Evolutionary conservation across 257 asterid species (phyloP).

Genomic region (Solanum gandarillasii): DNA sequence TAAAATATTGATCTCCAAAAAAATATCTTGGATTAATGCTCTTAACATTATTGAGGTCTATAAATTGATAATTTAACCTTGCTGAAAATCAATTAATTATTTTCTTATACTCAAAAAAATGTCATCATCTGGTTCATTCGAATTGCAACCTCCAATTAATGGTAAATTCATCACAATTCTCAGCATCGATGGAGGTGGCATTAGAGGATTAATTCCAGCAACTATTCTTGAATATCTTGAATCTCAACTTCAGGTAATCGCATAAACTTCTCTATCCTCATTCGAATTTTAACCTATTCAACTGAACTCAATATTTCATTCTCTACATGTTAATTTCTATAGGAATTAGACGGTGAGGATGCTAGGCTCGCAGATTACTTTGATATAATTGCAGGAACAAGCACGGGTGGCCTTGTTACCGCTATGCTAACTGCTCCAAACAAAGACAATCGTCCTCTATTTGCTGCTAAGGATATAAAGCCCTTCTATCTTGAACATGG

Average conservation of each 20-base stretch:
- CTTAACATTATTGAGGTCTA: neutral
- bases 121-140: neutral
- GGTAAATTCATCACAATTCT: constrained; percentile 33
- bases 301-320: neutral
- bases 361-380: constrained; percentile 48
- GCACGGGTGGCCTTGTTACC: constrained; percentile 62
- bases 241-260: neutral
- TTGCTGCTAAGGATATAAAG: constrained; percentile 44
- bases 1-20: neutral
- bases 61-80: neutral
- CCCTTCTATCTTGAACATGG: constrained; percentile 47
- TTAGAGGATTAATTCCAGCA: constrained; percentile 43
- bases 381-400: constrained; percentile 47
- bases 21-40: neutral
- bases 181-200: constrained; percentile 70
- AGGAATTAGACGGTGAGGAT: constrained; percentile 41
- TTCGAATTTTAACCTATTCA: no score
- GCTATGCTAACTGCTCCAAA: constrained; percentile 57
- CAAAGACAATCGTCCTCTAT: constrained; percentile 39
- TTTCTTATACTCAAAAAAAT: neutral
- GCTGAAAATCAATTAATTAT: neutral
- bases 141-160: constrained; percentile 15
- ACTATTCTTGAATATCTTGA: constrained; percentile 22
- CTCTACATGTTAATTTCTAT: neutral
- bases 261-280: no score